Conservation (phyloP, 495 filamentous ascomycete species). For the Penicillium antarcticum region DNA sequence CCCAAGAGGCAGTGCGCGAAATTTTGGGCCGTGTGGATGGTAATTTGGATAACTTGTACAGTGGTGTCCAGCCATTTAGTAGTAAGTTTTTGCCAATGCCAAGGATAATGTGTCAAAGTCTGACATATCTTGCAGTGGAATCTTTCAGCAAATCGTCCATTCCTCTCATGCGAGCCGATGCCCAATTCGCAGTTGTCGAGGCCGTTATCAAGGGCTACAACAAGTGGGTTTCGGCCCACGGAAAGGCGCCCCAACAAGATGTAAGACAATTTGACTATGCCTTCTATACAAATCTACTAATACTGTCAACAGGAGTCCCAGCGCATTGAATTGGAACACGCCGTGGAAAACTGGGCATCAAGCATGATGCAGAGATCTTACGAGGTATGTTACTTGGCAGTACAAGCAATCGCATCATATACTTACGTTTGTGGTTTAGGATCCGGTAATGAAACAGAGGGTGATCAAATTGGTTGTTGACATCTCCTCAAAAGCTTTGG, state of each 20-base stretch:
- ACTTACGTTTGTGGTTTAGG: slow-evolving; percentile 39
- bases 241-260: slow-evolving; percentile 54
- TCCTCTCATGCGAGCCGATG: slow-evolving; percentile 75
- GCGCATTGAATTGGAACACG: slow-evolving; percentile 57
- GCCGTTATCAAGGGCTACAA: slow-evolving; percentile 87
- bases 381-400: slow-evolving; percentile 48
- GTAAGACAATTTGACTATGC: slow-evolving; percentile 22
- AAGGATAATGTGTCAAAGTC: not conserved
- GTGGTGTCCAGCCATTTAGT: slow-evolving; percentile 62
- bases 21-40: slow-evolving; percentile 75
- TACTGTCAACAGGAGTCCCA: slow-evolving; percentile 51
- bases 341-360: slow-evolving; percentile 78
- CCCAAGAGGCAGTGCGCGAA: slow-evolving; percentile 81
- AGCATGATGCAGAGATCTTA: slow-evolving; percentile 69
- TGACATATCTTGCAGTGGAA: slow-evolving; percentile 49
- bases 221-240: slow-evolving; percentile 65
- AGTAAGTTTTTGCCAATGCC: slow-evolving; percentile 42
- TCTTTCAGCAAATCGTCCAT: slow-evolving; percentile 79
- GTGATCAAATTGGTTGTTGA: slow-evolving; percentile 80
- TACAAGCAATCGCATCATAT: not conserved
- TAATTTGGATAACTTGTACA: slow-evolving; percentile 71
- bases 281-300: slow-evolving; percentile 7
- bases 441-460: slow-evolving; percentile 81
- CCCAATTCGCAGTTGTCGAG: slow-evolving; percentile 85
- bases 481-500: slow-evolving; percentile 78